phyloP scores from a whole-genome alignment of 352 stramenopile genomes.

The Phytophthora melonis region DNA sequence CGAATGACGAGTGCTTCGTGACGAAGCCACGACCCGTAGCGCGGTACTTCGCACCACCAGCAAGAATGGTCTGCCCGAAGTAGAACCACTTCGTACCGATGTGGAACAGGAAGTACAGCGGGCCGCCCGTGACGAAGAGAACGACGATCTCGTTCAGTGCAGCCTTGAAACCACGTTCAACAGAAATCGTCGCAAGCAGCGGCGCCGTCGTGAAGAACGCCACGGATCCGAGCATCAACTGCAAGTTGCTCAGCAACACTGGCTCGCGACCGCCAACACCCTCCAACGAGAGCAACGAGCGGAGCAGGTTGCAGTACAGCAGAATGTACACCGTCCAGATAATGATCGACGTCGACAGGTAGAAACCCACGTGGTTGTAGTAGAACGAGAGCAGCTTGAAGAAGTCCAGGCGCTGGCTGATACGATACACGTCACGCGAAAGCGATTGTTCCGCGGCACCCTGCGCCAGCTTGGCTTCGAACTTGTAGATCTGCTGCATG shows the following conservation, averaged over 20 bases:
- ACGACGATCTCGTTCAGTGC: constrained; percentile 94
- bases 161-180: constrained; percentile 97
- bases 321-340: constrained; percentile 98
- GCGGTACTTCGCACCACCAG: constrained; percentile 98
- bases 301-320: constrained; percentile 96
- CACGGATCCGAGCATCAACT: constrained; percentile 97
- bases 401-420: constrained; percentile 98
- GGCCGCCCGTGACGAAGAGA: constrained; percentile 97
- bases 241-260: constrained; percentile 94
- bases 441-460: constrained; percentile 98
- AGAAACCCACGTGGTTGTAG: constrained; percentile 99
- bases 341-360: constrained; percentile 98
- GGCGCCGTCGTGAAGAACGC: constrained; percentile 98
- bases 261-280: constrained; percentile 92
- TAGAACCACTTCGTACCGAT: constrained; percentile 99
- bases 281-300: constrained; percentile 94
- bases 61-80: constrained; percentile 98
- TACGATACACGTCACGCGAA: constrained; percentile 97
- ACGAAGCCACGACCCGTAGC: constrained; percentile 98
- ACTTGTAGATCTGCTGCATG: constrained; percentile 99
- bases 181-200: constrained; percentile 97
- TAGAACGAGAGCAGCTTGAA: constrained; percentile 99
- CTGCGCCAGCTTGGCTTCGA: constrained; percentile 98
- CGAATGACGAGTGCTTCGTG: constrained; percentile 98
- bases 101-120: constrained; percentile 99